phyloP scores from a whole-genome alignment of 257 asterid genomes.

The Solanum dulcamara region DNA sequence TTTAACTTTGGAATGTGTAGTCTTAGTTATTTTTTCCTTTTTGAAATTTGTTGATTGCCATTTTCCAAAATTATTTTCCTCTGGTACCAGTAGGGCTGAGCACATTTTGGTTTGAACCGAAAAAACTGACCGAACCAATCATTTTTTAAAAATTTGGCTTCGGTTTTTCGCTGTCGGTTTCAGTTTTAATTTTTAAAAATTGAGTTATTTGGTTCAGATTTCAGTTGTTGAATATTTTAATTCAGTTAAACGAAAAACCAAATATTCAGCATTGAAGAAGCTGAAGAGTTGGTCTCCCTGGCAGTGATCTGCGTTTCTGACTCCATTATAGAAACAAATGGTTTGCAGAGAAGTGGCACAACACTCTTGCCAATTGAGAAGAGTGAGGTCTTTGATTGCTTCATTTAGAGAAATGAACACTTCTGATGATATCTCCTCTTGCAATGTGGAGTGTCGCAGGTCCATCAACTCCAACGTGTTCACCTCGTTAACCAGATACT shows the following conservation, averaged over 20 bases:
- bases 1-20: neutral
- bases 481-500: slow-evolving; percentile 23
- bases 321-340: neutral
- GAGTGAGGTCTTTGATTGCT: slow-evolving; percentile 33
- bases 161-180: neutral
- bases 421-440: slow-evolving; percentile 22
- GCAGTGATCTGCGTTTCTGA: neutral
- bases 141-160: neutral
- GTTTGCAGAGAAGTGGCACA: slow-evolving; percentile 46
- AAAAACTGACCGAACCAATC: neutral
- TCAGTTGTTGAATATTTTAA: neutral
- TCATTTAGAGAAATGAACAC: slow-evolving; percentile 28
- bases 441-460: slow-evolving; percentile 38
- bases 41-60: neutral
- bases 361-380: slow-evolving; percentile 57
- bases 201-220: neutral
- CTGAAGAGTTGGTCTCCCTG: neutral
- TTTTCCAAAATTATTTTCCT: neutral
- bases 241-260: neutral
- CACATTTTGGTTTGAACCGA: neutral
- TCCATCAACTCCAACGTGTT: slow-evolving; percentile 32
- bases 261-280: neutral
- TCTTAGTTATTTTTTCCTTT: neutral
- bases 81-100: neutral
- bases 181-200: neutral